Percentiles rank a stretch among this genome's conserved stretches.
phyloP scores from a whole-genome alignment of 2,329 filamentous ascomycete genomes.

The Fusarium secorum region DNA sequence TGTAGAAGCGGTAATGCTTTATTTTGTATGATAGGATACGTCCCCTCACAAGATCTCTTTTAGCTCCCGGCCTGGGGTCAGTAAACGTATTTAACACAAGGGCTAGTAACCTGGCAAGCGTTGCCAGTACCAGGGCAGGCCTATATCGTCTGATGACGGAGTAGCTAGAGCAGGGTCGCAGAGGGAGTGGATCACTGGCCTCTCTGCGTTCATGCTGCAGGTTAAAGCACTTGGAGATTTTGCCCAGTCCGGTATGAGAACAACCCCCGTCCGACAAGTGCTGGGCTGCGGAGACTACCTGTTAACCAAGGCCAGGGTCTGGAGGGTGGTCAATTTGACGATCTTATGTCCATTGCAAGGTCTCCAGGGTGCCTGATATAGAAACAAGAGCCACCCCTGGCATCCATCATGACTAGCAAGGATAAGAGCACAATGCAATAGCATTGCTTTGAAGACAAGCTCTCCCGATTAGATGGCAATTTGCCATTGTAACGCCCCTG shows the following conservation, averaged over 20 bases:
- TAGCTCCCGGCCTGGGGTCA: slow-evolving; percentile 42
- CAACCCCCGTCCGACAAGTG: slow-evolving; percentile 36
- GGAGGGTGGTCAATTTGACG: slow-evolving; percentile 65
- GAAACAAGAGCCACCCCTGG: slow-evolving; percentile 52
- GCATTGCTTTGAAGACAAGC: slow-evolving; percentile 30
- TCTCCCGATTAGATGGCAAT: slow-evolving; percentile 38
- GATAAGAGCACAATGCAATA: slow-evolving; percentile 32
- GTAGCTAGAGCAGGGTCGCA: slow-evolving; percentile 40
- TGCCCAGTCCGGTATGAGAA: slow-evolving; percentile 38
- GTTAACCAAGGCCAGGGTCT: slow-evolving; percentile 46
- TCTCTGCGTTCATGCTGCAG: slow-evolving; percentile 43
- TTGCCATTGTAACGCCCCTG: slow-evolving; percentile 37
- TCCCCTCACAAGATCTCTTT: slow-evolving; percentile 39
- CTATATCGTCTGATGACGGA: slow-evolving; percentile 45
- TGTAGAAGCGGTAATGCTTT: slow-evolving; percentile 31
- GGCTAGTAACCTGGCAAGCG: slow-evolving; percentile 38
- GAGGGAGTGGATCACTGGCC: slow-evolving; percentile 41
- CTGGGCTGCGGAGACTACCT: slow-evolving; percentile 48
- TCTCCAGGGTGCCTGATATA: slow-evolving; percentile 58
- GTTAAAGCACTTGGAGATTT: slow-evolving; percentile 43
- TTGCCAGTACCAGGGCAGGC: slow-evolving; percentile 39
- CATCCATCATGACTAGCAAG: slow-evolving; percentile 37
- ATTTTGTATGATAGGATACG: slow-evolving; percentile 41
- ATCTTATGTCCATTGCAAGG: slow-evolving; percentile 62
- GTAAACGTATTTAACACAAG: slow-evolving; percentile 43